Conservation (phyloP, 1,139 yeast genomes). For the Schwanniomyces etchellsii region DNA sequence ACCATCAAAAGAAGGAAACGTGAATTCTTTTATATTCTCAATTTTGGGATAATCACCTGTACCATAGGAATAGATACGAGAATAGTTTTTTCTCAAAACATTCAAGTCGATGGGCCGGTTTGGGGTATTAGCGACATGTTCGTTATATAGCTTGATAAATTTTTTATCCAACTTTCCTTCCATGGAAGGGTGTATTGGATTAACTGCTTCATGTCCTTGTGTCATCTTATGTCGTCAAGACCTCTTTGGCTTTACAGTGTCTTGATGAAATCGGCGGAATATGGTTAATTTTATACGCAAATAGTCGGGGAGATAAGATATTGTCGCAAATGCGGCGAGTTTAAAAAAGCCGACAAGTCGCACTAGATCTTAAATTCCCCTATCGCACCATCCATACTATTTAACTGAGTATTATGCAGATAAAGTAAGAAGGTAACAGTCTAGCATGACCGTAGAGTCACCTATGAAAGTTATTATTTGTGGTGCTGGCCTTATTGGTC, state of each 20-base stretch:
- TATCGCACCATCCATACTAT: too few relatives aligned
- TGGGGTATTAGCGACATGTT: constrained; percentile 18
- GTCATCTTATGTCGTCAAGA: constrained; percentile 2
- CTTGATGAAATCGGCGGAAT: too few relatives aligned
- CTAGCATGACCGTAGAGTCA: too few relatives aligned
- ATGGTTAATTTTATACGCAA: too few relatives aligned
- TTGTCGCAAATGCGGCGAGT: too few relatives aligned
- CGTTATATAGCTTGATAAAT: constrained; percentile 14
- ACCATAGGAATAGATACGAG: constrained; percentile 4
- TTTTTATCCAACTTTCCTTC: constrained; percentile 16
- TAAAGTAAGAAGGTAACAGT: too few relatives aligned
- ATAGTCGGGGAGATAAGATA: too few relatives aligned
- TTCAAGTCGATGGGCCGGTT: constrained; percentile 13
- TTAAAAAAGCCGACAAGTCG: too few relatives aligned
- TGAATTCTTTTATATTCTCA: constrained; percentile 9
- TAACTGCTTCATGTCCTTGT: constrained; percentile 14
- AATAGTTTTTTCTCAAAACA: constrained; percentile 13
- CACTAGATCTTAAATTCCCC: too few relatives aligned
- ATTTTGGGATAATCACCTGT: constrained; percentile 14
- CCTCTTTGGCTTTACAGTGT: too few relatives aligned
- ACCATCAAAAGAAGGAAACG: constrained; percentile 15
- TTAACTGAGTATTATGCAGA: too few relatives aligned
- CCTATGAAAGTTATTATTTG: constrained; percentile 8
- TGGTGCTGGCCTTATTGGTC: constrained; percentile 21
- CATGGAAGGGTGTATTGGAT: constrained; percentile 17